phyloP scores from a whole-genome alignment of 768 basidiomycete species.

The Leccinellum albellum region DNA sequence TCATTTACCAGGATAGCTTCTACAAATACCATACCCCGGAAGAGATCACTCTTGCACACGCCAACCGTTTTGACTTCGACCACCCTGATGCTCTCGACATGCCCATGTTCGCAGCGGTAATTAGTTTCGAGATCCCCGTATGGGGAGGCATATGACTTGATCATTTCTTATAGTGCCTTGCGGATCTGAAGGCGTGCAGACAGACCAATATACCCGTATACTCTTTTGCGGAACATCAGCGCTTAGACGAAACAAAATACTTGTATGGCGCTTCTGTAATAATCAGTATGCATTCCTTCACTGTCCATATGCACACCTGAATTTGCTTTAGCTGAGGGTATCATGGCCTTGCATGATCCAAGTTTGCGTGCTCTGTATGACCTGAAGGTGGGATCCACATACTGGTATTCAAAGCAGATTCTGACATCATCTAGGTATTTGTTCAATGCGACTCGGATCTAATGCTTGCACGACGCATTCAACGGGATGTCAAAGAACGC shows the following conservation, averaged over 20 bases:
- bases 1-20: constrained; percentile 74
- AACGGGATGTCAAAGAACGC: constrained; percentile 83
- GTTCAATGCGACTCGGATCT: constrained; percentile 94
- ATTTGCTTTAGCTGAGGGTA: constrained; percentile 68
- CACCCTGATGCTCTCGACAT: constrained; percentile 93
- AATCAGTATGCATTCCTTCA: constrained; percentile 50
- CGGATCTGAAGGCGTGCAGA: constrained; percentile 79
- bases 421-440: constrained; percentile 52
- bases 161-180: constrained; percentile 57
- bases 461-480: constrained; percentile 92
- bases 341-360: constrained; percentile 84
- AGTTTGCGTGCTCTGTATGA: constrained; percentile 80
- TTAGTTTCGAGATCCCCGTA: constrained; percentile 21
- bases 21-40: constrained; percentile 80
- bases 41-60: constrained; percentile 79
- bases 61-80: constrained; percentile 81
- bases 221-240: constrained; percentile 88
- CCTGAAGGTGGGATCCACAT: constrained; percentile 60
- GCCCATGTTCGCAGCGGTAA: constrained; percentile 74
- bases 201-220: constrained; percentile 92
- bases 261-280: constrained; percentile 92
- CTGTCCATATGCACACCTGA: background rate
- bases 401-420: background rate
- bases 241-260: constrained; percentile 75
- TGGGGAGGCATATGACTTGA: background rate